These are phyloP conservation scores for Mucor irregularis DNA, from an alignment of 371 early-diverging fungal species.

Conservation along the genomic window DNA sequence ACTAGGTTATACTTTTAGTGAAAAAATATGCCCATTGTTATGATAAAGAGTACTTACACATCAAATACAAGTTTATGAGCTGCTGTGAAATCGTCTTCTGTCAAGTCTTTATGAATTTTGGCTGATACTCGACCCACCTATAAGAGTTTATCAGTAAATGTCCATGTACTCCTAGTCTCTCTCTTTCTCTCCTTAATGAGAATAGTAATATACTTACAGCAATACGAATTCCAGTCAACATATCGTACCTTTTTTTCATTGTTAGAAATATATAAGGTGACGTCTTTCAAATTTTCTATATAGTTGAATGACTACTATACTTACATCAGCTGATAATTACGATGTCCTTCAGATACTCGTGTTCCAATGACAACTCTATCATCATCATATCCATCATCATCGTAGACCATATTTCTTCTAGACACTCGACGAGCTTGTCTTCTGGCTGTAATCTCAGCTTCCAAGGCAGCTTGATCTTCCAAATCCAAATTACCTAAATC, in stretches of 20 bases:
- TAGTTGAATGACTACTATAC: background rate
- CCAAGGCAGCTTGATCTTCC: conserved; percentile 39
- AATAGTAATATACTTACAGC: too few species aligned
- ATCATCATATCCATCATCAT: conserved; percentile 52
- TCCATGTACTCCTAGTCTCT: background rate
- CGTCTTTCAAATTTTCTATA: background rate
- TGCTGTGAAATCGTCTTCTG: conserved; percentile 78
- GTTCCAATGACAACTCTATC: conserved; percentile 64
- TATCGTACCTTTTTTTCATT: conserved; percentile 63
- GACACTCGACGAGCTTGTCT: conserved; percentile 42
- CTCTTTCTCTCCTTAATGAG: too few species aligned
- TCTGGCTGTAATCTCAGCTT: conserved; percentile 41
- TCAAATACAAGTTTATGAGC: conserved; percentile 94
- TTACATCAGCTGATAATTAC: conserved; percentile 86
- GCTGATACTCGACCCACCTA: conserved; percentile 75
- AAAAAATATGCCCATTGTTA: background rate
- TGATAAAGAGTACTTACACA: background rate
- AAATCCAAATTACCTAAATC: conserved; percentile 37
- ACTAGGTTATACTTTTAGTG: conserved; percentile 26
- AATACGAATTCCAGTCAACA: conserved; percentile 93
- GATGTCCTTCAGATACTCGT: conserved; percentile 66
- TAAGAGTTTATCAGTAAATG: background rate
- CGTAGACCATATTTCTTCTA: conserved; percentile 13
- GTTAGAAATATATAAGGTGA: background rate
- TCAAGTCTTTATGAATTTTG: conserved; percentile 69